These are phyloP conservation scores for Rhazya stricta DNA, from an alignment of 257 asterid genomes.

Conservation along the genomic window DNA sequence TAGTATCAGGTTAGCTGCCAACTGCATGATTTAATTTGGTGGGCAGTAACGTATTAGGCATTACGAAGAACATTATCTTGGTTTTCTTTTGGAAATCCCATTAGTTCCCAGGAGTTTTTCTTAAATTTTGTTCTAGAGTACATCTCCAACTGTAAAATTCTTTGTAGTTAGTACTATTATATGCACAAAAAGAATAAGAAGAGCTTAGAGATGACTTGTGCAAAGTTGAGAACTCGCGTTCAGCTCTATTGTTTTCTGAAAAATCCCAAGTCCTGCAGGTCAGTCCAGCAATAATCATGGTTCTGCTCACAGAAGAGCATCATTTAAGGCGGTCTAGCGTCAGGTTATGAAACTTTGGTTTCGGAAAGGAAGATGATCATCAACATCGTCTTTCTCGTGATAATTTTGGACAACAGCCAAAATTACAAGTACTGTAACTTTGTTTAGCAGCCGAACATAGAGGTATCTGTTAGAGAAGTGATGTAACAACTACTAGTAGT, in stretches of 20 bases:
- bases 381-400: neutral
- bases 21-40: neutral
- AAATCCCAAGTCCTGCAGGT: neutral
- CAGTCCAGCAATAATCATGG: neutral
- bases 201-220: neutral
- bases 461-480: slow-evolving; percentile 2
- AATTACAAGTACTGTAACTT: neutral
- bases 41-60: neutral
- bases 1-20: neutral
- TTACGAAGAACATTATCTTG: slow-evolving; percentile 1
- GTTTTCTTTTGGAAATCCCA: neutral
- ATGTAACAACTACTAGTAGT: slow-evolving; percentile 20
- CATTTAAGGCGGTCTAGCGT: neutral
- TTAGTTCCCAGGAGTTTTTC: neutral
- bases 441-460: neutral
- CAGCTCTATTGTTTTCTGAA: neutral
- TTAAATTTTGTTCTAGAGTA: neutral
- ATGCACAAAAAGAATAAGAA: neutral
- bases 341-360: neutral
- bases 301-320: neutral
- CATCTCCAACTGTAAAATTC: slow-evolving; percentile 8
- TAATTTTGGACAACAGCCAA: neutral
- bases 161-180: neutral
- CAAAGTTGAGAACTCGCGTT: neutral
- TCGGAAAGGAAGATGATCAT: neutral